Conservation (phyloP, 441 rosid genomes). For the Pelargonium fulgidum region DNA sequence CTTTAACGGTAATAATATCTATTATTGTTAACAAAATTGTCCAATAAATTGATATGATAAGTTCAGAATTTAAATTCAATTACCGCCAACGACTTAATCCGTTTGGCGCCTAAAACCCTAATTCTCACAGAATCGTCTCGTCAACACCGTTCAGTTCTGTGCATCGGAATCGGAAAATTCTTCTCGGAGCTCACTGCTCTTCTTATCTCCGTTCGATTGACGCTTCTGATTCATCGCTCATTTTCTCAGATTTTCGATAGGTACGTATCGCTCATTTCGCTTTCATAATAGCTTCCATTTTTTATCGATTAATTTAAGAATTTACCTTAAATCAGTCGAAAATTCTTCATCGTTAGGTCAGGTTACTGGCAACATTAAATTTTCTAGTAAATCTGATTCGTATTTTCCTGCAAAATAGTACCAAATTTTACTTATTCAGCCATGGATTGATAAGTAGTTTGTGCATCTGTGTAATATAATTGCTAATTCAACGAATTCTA, state of each 20-base stretch:
- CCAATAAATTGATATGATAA: not conserved
- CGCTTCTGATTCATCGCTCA: not conserved
- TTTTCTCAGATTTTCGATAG: not conserved
- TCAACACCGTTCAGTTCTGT: not conserved
- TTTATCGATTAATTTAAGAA: not conserved
- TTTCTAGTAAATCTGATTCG: not conserved
- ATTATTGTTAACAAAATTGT: too few relatives aligned
- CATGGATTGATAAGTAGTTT: not conserved
- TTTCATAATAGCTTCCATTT: too few relatives aligned
- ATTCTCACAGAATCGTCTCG: not conserved
- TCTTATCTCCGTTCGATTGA: not conserved
- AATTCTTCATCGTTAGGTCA: not conserved
- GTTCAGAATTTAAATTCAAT: not conserved
- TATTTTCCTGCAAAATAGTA: not conserved
- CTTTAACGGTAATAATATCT: too few relatives aligned
- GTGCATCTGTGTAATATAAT: not conserved
- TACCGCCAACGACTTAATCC: not conserved
- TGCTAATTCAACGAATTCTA: too few relatives aligned
- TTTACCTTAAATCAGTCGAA: not conserved
- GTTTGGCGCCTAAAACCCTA: constrained; percentile 2
- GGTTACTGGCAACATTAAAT: not conserved
- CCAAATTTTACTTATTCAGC: not conserved
- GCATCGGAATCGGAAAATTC: not conserved
- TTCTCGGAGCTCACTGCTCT: not conserved
- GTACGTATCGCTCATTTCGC: not conserved